Conservation (phyloP, 116 monocot species). For the Iris pallida region DNA sequence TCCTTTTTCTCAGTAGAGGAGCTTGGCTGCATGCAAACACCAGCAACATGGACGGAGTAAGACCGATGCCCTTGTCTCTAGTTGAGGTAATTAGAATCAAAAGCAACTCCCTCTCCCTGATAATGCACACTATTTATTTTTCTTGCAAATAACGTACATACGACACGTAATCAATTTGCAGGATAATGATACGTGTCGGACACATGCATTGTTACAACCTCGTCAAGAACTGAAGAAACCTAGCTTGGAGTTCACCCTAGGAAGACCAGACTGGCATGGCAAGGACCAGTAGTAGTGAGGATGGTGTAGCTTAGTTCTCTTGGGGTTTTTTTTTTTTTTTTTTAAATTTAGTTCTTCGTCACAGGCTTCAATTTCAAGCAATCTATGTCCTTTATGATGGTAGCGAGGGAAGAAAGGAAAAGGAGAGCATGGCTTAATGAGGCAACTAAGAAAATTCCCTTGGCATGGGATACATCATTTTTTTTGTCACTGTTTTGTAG, state of each 20-base stretch:
- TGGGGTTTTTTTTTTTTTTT: too few relatives aligned
- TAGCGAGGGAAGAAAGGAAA: too few relatives aligned
- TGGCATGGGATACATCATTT: too few relatives aligned
- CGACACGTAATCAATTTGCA: constrained; percentile 2
- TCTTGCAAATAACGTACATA: background rate
- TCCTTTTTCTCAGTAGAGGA: constrained; percentile 12
- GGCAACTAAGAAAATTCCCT: too few relatives aligned
- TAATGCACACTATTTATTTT: background rate
- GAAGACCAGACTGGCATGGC: constrained; percentile 30
- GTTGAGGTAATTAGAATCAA: background rate
- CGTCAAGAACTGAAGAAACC: constrained; percentile 15
- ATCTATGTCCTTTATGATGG: too few relatives aligned
- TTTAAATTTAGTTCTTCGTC: too few relatives aligned
- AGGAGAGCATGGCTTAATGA: too few relatives aligned
- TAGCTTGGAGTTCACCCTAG: constrained; percentile 39
- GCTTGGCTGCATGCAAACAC: constrained; percentile 21
- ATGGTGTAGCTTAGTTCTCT: background rate
- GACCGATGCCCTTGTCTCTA: background rate
- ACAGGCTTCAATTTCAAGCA: too few relatives aligned
- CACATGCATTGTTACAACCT: background rate
- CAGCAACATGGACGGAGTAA: constrained; percentile 5
- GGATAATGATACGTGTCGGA: background rate
- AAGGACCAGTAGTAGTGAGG: constrained; percentile 11
- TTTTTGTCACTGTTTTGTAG: too few relatives aligned
- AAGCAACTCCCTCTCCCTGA: background rate